These are phyloP conservation scores for Tuber microsphaerosporum DNA, from an alignment of 495 filamentous ascomycete genomes.

Conservation along the genomic window DNA sequence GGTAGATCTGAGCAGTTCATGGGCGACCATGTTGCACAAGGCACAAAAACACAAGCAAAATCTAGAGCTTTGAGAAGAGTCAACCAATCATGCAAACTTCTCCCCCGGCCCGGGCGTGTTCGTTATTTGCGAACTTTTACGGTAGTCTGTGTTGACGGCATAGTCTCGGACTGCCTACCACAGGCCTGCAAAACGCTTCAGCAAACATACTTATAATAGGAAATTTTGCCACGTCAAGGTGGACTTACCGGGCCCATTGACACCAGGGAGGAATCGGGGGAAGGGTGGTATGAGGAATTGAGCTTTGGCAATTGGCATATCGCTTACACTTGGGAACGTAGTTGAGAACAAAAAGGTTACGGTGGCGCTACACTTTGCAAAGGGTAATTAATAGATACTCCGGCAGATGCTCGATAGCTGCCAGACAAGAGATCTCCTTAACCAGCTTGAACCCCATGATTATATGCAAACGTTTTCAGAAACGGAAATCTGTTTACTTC, in stretches of 20 bases:
- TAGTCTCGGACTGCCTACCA: not conserved
- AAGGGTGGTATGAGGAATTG: not conserved
- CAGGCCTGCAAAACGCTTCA: not conserved
- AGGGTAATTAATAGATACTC: not conserved
- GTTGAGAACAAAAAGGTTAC: not conserved
- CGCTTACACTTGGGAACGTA: not conserved
- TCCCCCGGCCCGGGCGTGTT: too few relatives aligned
- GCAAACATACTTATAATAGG: not conserved
- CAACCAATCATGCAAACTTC: too few relatives aligned
- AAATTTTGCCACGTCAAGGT: not conserved
- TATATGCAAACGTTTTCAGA: not conserved
- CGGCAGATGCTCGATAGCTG: not conserved
- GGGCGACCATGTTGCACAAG: too few relatives aligned
- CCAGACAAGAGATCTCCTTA: not conserved
- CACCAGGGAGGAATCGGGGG: not conserved
- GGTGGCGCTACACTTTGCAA: not conserved
- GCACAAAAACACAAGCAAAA: not conserved
- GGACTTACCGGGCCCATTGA: not conserved
- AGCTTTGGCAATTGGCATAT: not conserved
- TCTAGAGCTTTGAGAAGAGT: too few relatives aligned
- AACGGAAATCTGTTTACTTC: not conserved
- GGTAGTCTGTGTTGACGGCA: not conserved
- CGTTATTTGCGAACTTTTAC: too few relatives aligned
- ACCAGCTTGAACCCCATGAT: not conserved
- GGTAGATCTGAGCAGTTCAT: too few relatives aligned